Percentiles rank a stretch among this genome's conserved stretches.
phyloP scores from a whole-genome alignment of 2,329 filamentous ascomycete genomes.

The Fonsecaea multimorphosa region DNA sequence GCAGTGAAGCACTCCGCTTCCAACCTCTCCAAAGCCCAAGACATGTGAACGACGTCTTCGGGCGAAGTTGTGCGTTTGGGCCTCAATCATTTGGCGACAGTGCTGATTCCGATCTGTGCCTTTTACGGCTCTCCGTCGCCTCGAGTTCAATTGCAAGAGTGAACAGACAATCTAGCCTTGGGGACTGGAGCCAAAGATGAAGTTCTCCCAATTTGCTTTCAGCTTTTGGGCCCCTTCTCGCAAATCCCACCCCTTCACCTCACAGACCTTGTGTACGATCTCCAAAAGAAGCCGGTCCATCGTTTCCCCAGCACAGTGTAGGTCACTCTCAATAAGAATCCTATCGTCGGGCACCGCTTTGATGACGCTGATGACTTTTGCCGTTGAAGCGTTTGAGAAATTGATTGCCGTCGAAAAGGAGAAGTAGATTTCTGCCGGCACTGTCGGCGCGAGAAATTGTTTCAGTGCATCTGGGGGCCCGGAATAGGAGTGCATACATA shows the following conservation, averaged over 20 bases:
- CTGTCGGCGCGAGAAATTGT: constrained; percentile 75
- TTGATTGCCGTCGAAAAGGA: constrained; percentile 90
- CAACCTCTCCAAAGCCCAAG: not conserved
- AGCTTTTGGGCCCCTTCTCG: constrained; percentile 72
- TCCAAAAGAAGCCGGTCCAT: constrained; percentile 82
- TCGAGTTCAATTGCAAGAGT: not conserved
- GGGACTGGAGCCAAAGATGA: constrained; percentile 67
- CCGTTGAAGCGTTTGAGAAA: constrained; percentile 61
- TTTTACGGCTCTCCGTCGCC: not conserved
- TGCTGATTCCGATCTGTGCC: not conserved
- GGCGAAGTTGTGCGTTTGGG: not conserved
- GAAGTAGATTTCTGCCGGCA: constrained; percentile 81
- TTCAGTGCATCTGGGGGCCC: constrained; percentile 75
- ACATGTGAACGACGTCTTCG: not conserved
- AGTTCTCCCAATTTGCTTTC: constrained; percentile 76
- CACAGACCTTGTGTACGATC: constrained; percentile 76
- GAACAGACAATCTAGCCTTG: not conserved
- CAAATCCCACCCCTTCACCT: constrained; percentile 77
- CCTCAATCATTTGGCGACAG: not conserved
- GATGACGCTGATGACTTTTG: constrained; percentile 70
- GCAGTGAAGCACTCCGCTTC: not conserved
- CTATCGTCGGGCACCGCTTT: constrained; percentile 75
- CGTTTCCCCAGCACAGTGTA: constrained; percentile 77
- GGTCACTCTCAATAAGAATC: constrained; percentile 86
- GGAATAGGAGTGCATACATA: constrained; percentile 94